Evolutionary conservation across 1,284 basidiomycete genomes (phyloP).

Genomic region (Tylopilus sp.): DNA sequence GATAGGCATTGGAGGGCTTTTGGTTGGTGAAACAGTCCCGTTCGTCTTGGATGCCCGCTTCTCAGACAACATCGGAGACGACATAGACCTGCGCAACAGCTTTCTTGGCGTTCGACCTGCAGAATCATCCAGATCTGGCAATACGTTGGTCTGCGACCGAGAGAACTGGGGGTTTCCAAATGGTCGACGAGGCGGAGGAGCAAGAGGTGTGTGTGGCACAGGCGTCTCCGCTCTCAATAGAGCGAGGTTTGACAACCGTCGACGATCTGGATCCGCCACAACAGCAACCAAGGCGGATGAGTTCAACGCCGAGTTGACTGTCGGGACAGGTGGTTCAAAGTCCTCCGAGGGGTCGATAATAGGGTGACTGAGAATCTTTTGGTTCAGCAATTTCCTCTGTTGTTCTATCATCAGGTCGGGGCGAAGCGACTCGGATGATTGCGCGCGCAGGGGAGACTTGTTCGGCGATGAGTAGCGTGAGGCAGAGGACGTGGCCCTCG

Average conservation of each 20-base stretch:
- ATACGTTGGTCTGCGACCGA: constrained; percentile 53
- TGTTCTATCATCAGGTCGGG: constrained; percentile 19
- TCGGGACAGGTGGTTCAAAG: constrained; percentile 17
- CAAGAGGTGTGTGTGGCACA: constrained; percentile 51
- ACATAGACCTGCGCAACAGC: constrained; percentile 41
- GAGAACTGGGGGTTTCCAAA: constrained; percentile 49
- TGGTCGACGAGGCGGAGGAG: constrained; percentile 57
- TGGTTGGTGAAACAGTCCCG: constrained; percentile 32
- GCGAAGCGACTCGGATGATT: constrained; percentile 39
- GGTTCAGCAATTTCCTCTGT: constrained; percentile 30
- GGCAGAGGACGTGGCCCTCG: constrained; percentile 36
- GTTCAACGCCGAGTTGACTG: constrained; percentile 2
- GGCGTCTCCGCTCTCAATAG: constrained; percentile 53
- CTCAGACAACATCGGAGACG: constrained; percentile 52
- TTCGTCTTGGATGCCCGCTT: constrained; percentile 35
- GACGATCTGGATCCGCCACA: constrained; percentile 23
- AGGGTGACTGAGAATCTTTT: constrained; percentile 30
- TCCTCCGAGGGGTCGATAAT: constrained; percentile 32
- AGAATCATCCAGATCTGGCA: constrained; percentile 9
- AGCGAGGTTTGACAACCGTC: constrained; percentile 32
- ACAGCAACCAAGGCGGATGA: constrained; percentile 13
- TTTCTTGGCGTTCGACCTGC: constrained; percentile 13
- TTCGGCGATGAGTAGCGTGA: constrained; percentile 31
- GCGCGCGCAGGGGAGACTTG: constrained; percentile 31
- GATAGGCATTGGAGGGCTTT: constrained; percentile 41